Conservation (phyloP, 352 stramenopile genomes). For the Elongisporangium anandrum region DNA sequence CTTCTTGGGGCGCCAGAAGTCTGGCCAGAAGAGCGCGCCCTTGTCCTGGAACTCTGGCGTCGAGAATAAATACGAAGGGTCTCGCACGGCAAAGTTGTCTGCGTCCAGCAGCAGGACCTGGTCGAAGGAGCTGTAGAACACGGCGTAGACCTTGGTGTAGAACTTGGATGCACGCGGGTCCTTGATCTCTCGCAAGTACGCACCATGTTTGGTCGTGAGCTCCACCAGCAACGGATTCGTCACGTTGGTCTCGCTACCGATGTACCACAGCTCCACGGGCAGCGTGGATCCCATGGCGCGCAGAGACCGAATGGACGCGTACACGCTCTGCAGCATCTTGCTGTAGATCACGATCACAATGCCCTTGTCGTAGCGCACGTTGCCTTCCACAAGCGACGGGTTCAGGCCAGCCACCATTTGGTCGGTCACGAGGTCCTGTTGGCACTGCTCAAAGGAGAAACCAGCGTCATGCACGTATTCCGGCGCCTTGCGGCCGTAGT, state of each 20-base stretch:
- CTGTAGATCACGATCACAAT: conserved; percentile 52
- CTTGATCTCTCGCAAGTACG: conserved; percentile 62
- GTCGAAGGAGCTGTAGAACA: conserved; percentile 75
- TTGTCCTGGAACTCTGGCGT: conserved; percentile 32
- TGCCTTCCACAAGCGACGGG: conserved; percentile 9
- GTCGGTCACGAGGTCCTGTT: conserved; percentile 3
- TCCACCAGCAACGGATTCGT: conserved; percentile 38
- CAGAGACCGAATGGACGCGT: conserved; percentile 41
- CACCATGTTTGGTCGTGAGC: conserved; percentile 28
- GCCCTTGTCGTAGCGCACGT: conserved; percentile 29
- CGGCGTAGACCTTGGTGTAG: conserved; percentile 71
- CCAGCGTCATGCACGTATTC: conserved; percentile 16
- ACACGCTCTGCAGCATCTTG: conserved; percentile 46
- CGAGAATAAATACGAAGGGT: conserved; percentile 67
- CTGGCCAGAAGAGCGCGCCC: conserved; percentile 75
- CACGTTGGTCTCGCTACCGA: conserved; percentile 32
- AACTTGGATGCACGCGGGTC: conserved; percentile 41
- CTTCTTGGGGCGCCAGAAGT: conserved; percentile 64
- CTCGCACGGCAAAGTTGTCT: conserved; percentile 65
- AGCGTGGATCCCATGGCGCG: conserved; percentile 34
- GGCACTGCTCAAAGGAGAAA: conserved; percentile 13
- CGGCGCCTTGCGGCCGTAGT: conserved; percentile 12
- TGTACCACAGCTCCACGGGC: conserved; percentile 73
- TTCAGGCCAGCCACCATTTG: conserved; percentile 14
- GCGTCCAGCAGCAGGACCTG: conserved; percentile 68